phyloP scores from a whole-genome alignment of 208 protist species.

The Leishmania lainsoni region DNA sequence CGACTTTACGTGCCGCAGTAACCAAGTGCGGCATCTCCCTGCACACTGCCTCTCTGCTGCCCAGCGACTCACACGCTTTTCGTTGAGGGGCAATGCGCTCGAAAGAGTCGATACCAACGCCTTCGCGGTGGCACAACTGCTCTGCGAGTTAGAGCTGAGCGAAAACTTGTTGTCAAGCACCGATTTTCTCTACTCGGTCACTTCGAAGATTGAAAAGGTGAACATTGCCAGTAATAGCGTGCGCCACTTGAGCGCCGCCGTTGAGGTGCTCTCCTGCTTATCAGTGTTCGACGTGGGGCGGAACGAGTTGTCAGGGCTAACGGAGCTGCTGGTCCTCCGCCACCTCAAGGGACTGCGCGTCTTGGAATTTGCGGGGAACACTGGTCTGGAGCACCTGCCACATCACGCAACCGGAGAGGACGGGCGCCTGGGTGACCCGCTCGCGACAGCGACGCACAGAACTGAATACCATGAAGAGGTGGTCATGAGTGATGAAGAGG shows the following conservation, averaged over 20 bases:
- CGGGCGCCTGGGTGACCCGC: background rate
- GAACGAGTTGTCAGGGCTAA: constrained; percentile 21
- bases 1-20: constrained; percentile 51
- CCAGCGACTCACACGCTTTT: constrained; percentile 48
- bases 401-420: background rate
- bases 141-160: constrained; percentile 63
- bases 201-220: constrained; percentile 55
- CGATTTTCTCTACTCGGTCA: constrained; percentile 52
- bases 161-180: constrained; percentile 53
- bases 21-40: constrained; percentile 44
- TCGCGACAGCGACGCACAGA: background rate
- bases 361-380: constrained; percentile 50
- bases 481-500: constrained; percentile 36
- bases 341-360: constrained; percentile 39
- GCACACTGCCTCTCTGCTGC: constrained; percentile 21
- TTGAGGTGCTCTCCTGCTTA: constrained; percentile 49
- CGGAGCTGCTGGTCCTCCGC: constrained; percentile 21
- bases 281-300: constrained; percentile 17
- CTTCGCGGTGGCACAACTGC: constrained; percentile 43
- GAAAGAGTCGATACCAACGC: constrained; percentile 32
- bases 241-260: constrained; percentile 25
- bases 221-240: constrained; percentile 63
- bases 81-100: constrained; percentile 47
- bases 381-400: constrained; percentile 3
- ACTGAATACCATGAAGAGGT: constrained; percentile 39